Evolutionary conservation across 371 early-diverging fungal genomes (phyloP), one percentile per base, ranked within the genome.

Genomic region (Parasitella parasitica): DNA sequence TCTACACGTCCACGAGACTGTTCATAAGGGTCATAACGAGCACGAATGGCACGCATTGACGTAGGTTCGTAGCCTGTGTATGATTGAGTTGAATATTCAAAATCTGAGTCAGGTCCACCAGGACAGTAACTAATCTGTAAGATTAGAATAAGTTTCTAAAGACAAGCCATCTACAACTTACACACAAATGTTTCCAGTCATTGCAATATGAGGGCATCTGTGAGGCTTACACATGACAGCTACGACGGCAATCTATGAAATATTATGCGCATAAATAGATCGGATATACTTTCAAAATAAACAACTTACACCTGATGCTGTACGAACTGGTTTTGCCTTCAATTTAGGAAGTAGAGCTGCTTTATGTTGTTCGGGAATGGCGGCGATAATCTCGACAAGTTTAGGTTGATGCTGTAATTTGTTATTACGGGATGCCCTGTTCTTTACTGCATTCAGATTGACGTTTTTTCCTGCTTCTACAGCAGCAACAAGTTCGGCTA

Each of bases 191-290:
- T 99, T 99, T 63, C 99, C 99, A 2, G 99, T 99, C 91, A 99
- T 92, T 43, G 99, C 99, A 74, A 99, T 99, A 71, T 99, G 99
- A 38, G 99, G 99, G 69, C 99, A 99, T 63, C 99, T 78, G 76
- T 99, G 99, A 34, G 99, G 99, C 77, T 99, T 99, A 83, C 99
- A 99, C 99, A 99, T 99, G 26, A 99, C 99, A 34, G 99, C 99
- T 0, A 99, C 99, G 7, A 99, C 98, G 32, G 99, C 99, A 64
- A 97, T 94, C 91, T 92, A 76, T 6, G 43, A 2, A 15, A 22
- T 7, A 59, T 43, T 16, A 54, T 5, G 37, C 46, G 24, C 5
- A 13, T 22, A 7, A 30, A 28, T 28, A 50, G 1, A 30, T n/a
- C n/a, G 27, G 50, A 38, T 12, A 11, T n/a, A 13, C 50, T 16